A percentile compares a stretch with the other conserved stretches of the same genome.
These are phyloP conservation scores for Aspergillus jensenii DNA, from an alignment of 2,329 filamentous ascomycete species.

Conservation along the genomic window DNA sequence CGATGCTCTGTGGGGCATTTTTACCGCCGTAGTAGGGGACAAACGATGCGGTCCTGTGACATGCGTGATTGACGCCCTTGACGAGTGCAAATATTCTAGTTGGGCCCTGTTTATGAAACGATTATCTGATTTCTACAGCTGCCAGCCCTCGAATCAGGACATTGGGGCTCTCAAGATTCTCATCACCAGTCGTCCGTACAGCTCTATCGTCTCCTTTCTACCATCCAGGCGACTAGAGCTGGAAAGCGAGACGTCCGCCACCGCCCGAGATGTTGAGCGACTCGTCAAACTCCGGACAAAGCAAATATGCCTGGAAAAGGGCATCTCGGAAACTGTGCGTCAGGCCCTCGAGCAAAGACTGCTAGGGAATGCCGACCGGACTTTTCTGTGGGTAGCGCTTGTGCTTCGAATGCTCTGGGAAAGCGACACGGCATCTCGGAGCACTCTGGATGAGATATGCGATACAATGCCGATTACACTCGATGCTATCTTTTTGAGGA, in stretches of 20 bases:
- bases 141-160: background rate
- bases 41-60: too few relatives aligned
- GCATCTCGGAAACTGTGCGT: constrained; percentile 25
- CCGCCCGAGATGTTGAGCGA: constrained; percentile 21
- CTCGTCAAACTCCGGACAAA: constrained; percentile 8
- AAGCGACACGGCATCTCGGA: background rate
- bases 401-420: constrained; percentile 32
- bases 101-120: constrained; percentile 20
- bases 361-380: constrained; percentile 31
- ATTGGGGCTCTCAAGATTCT: constrained; percentile 38
- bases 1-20: constrained; percentile 31
- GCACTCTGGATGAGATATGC: too few relatives aligned
- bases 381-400: constrained; percentile 44
- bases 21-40: constrained; percentile 16
- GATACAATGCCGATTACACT: too few relatives aligned
- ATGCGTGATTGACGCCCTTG: constrained; percentile 41
- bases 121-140: constrained; percentile 26
- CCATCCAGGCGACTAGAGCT: background rate
- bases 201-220: constrained; percentile 17
- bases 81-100: constrained; percentile 37
- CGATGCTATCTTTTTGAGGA: too few relatives aligned
- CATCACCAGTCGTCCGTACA: constrained; percentile 26
- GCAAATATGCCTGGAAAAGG: constrained; percentile 6
- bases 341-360: constrained; percentile 22
- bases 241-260: constrained; percentile 10